Percentiles rank a stretch among this genome's conserved stretches.
phyloP scores from a whole-genome alignment of 2,329 filamentous ascomycete genomes.

The Aspergillus bombycis region DNA sequence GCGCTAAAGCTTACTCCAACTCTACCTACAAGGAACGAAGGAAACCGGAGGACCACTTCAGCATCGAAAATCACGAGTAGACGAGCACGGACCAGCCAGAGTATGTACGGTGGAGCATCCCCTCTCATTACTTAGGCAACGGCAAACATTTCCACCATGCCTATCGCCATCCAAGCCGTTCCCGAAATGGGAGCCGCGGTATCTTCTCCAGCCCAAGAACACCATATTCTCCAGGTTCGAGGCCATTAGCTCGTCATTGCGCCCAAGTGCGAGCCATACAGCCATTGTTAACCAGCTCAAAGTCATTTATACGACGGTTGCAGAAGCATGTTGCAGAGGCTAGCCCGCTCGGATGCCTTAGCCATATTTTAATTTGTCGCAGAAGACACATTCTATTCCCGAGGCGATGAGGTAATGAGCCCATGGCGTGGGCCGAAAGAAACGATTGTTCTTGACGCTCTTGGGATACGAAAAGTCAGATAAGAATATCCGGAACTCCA shows the following conservation, averaged over 20 bases:
- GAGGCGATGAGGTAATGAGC: neutral
- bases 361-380: neutral
- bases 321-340: neutral
- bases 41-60: neutral
- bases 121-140: neutral
- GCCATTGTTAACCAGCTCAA: too few relatives aligned
- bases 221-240: neutral
- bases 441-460: neutral
- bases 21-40: neutral
- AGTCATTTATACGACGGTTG: neutral
- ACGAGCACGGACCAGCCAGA: neutral
- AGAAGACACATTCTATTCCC: neutral
- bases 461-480: constrained; percentile 6
- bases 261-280: neutral
- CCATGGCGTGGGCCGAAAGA: neutral
- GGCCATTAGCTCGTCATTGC: neutral
- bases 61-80: neutral
- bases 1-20: neutral
- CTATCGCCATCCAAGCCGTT: neutral
- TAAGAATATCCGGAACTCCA: neutral
- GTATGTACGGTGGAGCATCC: neutral
- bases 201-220: neutral
- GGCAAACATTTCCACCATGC: neutral
- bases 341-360: neutral
- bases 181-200: neutral